These are phyloP conservation scores for Corchorus olitorius DNA, from an alignment of 345 rosid species.

Conservation along the genomic window DNA sequence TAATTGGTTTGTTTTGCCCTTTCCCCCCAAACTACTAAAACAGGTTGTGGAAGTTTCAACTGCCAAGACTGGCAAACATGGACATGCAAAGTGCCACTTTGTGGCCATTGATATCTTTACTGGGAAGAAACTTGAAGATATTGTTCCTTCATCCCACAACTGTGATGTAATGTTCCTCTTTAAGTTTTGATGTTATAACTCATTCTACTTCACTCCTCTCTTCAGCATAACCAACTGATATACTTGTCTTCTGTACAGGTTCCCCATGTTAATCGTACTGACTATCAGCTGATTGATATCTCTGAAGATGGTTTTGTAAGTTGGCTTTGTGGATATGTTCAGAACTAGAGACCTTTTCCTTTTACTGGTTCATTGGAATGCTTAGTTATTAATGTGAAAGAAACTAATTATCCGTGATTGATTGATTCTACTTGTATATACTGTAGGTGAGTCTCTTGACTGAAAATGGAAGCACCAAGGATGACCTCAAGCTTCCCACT, in stretches of 20 bases:
- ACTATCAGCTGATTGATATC: constrained; percentile 75
- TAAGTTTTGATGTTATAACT: constrained; percentile 46
- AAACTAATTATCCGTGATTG: not conserved
- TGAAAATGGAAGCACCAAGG: constrained; percentile 70
- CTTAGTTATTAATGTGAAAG: not conserved
- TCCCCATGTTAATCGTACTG: constrained; percentile 72
- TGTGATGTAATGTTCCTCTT: constrained; percentile 51
- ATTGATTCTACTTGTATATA: not conserved
- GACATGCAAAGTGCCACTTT: constrained; percentile 84
- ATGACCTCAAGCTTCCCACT: constrained; percentile 74
- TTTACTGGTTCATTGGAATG: not conserved
- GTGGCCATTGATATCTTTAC: constrained; percentile 71
- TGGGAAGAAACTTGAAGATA: constrained; percentile 78
- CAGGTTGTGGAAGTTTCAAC: constrained; percentile 85
- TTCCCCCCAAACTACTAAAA: not conserved
- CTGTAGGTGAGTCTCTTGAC: constrained; percentile 69
- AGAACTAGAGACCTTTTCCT: not conserved
- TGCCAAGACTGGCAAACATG: constrained; percentile 79
- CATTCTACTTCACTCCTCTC: not conserved
- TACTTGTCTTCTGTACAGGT: constrained; percentile 38
- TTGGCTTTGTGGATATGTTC: not conserved
- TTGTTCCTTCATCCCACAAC: constrained; percentile 76
- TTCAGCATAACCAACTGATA: not conserved
- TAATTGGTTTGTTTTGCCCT: not conserved
- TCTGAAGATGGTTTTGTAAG: constrained; percentile 89